Conservation (phyloP, 192 early-diverging fungal genomes). For the Obelidium mucronatum region DNA sequence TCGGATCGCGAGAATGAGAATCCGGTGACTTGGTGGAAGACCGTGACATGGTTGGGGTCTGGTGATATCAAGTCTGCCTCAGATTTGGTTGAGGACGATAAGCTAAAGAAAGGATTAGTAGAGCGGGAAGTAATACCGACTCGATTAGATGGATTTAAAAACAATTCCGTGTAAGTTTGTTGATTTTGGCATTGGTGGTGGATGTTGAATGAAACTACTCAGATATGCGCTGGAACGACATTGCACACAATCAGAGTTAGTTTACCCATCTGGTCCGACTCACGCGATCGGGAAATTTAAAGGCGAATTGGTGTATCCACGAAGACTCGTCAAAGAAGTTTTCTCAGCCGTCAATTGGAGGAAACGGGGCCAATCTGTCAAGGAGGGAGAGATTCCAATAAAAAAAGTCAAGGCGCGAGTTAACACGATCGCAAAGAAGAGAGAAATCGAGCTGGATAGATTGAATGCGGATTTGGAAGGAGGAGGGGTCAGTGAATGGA, state of each 20-base stretch:
- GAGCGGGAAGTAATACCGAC: conserved; percentile 77
- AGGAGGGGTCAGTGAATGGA: conserved; percentile 39
- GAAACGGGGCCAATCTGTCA: conserved; percentile 65
- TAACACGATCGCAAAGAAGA: conserved; percentile 52
- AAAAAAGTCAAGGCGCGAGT: conserved; percentile 58
- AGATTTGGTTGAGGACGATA: conserved; percentile 58
- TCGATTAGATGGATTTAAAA: conserved; percentile 78
- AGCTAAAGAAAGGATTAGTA: conserved; percentile 49
- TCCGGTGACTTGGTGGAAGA: conserved; percentile 46
- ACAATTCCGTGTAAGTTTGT: conserved; percentile 74
- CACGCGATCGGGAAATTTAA: conserved; percentile 80
- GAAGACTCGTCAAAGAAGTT: conserved; percentile 73
- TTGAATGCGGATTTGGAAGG: conserved; percentile 18
- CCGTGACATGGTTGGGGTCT: conserved; percentile 45
- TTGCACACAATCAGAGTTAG: conserved; percentile 77
- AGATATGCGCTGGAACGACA: conserved; percentile 87
- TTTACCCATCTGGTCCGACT: conserved; percentile 65
- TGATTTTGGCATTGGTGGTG: background rate
- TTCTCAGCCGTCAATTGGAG: conserved; percentile 66
- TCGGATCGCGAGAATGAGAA: background rate
- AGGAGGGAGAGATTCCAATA: conserved; percentile 44
- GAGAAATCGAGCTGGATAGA: conserved; percentile 46
- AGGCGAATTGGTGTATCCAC: conserved; percentile 81
- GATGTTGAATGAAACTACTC: background rate
- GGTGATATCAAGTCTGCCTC: conserved; percentile 29